Evolutionary conservation across 129 eudicot species (phyloP).

Genomic region (Escallonia rubra): DNA sequence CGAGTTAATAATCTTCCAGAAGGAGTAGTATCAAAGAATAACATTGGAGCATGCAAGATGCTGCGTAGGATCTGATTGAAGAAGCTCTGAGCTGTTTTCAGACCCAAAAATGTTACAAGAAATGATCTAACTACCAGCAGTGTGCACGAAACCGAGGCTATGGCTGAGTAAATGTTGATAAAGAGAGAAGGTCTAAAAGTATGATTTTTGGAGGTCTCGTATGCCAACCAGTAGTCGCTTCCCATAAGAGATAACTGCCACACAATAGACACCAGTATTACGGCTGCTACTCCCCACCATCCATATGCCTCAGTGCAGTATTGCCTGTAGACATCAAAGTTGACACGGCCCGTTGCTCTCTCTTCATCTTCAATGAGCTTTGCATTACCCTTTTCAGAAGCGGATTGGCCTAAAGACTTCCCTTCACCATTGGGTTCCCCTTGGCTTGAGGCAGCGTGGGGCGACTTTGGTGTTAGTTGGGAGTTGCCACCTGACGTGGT

Average conservation of each 20-base stretch:
- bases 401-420: conserved; percentile 26
- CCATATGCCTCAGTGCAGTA: conserved; percentile 66
- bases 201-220: conserved; percentile 45
- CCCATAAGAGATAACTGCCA: conserved; percentile 57
- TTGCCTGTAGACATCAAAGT: conserved; percentile 42
- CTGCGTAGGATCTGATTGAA: conserved; percentile 47
- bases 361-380: conserved; percentile 74
- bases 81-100: conserved; percentile 53
- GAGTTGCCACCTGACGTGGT: conserved; percentile 12
- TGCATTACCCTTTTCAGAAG: conserved; percentile 32
- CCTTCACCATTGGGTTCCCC: conserved; percentile 11
- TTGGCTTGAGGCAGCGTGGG: conserved; percentile 9
- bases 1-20: conserved; percentile 77
- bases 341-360: conserved; percentile 61
- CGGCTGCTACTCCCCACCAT: conserved; percentile 50
- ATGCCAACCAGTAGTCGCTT: conserved; percentile 71
- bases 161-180: conserved; percentile 36
- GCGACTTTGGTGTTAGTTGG: conserved; percentile 23
- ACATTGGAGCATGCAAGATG: conserved; percentile 79
- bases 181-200: conserved; percentile 37
- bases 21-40: conserved; percentile 80
- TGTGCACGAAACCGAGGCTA: conserved; percentile 33
- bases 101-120: conserved; percentile 38
- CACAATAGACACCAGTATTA: conserved; percentile 29
- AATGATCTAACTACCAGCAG: conserved; percentile 29